Evolutionary conservation across 306 rosid genomes (phyloP).

Genomic region (Quercus wislizeni): DNA sequence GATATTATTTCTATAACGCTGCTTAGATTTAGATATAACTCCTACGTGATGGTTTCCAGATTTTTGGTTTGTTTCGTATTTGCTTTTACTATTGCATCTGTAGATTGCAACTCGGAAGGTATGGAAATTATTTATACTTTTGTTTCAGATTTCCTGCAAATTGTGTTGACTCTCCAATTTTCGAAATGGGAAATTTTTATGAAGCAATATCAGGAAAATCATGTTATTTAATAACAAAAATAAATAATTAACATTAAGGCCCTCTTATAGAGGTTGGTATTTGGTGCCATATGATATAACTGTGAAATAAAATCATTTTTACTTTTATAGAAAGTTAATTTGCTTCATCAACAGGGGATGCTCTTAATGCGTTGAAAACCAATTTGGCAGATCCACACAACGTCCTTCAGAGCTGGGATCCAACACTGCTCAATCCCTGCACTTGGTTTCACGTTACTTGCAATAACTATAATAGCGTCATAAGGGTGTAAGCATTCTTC

Average conservation of each 20-base stretch:
- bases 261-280: neutral
- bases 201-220: neutral
- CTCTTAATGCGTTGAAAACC: conserved; percentile 20
- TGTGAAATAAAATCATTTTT: too few relatives aligned
- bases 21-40: neutral
- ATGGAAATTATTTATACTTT: neutral
- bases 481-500: conserved; percentile 24
- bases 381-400: conserved; percentile 23
- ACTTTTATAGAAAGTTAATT: too few relatives aligned
- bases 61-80: conserved; percentile 2
- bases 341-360: conserved; percentile 18
- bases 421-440: conserved; percentile 25
- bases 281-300: too few relatives aligned
- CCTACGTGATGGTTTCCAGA: conserved; percentile 1
- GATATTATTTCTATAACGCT: neutral
- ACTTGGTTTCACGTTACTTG: conserved; percentile 33
- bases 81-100: conserved; percentile 19
- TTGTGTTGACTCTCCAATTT: neutral
- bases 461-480: neutral
- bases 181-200: neutral
- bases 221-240: neutral
- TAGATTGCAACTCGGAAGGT: conserved; percentile 31
- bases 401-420: conserved; percentile 36
- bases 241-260: neutral
- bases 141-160: neutral